Base-by-base conservation (phyloP, 2,329 filamentous ascomycete species). In the Claviceps pazoutovae region DNA sequence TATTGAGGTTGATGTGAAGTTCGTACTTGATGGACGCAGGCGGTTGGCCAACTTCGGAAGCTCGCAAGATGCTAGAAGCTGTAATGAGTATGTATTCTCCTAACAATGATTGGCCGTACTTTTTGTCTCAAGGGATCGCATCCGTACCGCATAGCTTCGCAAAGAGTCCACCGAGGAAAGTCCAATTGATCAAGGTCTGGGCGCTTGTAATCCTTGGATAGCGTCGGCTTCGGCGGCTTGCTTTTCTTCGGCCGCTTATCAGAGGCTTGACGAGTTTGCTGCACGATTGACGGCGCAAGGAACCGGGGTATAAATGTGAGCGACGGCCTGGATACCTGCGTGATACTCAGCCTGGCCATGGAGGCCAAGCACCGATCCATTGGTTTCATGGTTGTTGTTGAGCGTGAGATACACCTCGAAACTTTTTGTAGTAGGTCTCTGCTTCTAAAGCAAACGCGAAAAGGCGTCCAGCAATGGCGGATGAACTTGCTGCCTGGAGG, bases 121-220 rank as follows among this genome's bases (percentile, higher is more conserved):
- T 5, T n/a, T n/a, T 14, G 23, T 34, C 6, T 39, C 7, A 2
- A 2, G 21, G 14, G 46, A 2, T 9, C 19, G 26, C 9, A 19
- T 26, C 9, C 46, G 30, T 70, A 88, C 88, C 90, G 81, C 81
- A 98, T 93, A 16, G 93, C 94, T 72, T 98, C 93, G 58, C 88
- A 85, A 36, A 98, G 75, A 1, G 88, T 80, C 63, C 85, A 95
- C 62, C 86, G 83, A 0, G 69, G 68, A 41, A 70, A 71, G 38
- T 88, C 75, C 44, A 81, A 78, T 57, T 80, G 72, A 56, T 78
- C 78, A 56, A 91, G 66, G 57, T 81, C 76, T 64, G 82, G 89
- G 36, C 80, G 77, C 56, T 78, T 80, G 56, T 78, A 80, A 11
- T 78, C 74, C 69, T 87, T 88, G 62, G 80, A 77, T 50, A 74